A percentile compares a stretch with the other conserved stretches of the same genome.
Evolutionary conservation across 805 yeast genomes (phyloP).

Genomic region (Zygoascus biomembranicola): DNA sequence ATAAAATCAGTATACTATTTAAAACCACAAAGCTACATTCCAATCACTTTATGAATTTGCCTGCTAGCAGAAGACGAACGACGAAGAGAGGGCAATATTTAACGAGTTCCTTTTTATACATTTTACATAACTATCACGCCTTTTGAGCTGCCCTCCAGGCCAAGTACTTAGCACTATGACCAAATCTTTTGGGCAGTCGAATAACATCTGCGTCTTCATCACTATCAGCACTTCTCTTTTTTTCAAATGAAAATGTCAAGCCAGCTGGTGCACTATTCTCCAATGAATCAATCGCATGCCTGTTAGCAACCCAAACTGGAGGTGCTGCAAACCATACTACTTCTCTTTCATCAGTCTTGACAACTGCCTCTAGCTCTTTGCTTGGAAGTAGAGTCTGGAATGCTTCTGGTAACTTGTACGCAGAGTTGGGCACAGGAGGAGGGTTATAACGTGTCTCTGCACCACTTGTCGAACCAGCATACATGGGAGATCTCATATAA

Average conservation of each 20-base stretch:
- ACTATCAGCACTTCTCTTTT: slow-evolving; percentile 10
- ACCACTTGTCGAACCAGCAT: not conserved
- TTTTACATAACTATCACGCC: not conserved
- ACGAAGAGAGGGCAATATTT: too few species aligned
- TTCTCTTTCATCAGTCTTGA: slow-evolving; percentile 13
- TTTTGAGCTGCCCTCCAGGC: slow-evolving; percentile 39
- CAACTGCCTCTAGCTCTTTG: slow-evolving; percentile 14
- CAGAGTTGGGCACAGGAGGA: slow-evolving; percentile 28
- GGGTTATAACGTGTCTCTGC: slow-evolving; percentile 5
- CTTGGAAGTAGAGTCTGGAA: slow-evolving; percentile 16
- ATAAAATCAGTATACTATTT: not conserved
- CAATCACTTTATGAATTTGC: too few species aligned
- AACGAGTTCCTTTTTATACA: not conserved
- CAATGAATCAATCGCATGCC: slow-evolving; percentile 18
- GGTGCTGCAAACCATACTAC: slow-evolving; percentile 24
- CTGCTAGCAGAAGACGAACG: too few species aligned
- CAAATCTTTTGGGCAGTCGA: slow-evolving; percentile 34
- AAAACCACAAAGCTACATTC: too few species aligned
- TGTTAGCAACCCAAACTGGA: slow-evolving; percentile 17
- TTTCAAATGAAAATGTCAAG: slow-evolving; percentile 13
- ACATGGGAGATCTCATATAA: slow-evolving; percentile 1
- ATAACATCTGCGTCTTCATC: slow-evolving; percentile 21
- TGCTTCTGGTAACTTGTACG: slow-evolving; percentile 28
- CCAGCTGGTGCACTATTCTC: slow-evolving; percentile 11
- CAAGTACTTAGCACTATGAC: slow-evolving; percentile 68